Evolutionary conservation across 2,329 filamentous ascomycete genomes (phyloP).

Genomic region (Trichoderma atrobrunneum): DNA sequence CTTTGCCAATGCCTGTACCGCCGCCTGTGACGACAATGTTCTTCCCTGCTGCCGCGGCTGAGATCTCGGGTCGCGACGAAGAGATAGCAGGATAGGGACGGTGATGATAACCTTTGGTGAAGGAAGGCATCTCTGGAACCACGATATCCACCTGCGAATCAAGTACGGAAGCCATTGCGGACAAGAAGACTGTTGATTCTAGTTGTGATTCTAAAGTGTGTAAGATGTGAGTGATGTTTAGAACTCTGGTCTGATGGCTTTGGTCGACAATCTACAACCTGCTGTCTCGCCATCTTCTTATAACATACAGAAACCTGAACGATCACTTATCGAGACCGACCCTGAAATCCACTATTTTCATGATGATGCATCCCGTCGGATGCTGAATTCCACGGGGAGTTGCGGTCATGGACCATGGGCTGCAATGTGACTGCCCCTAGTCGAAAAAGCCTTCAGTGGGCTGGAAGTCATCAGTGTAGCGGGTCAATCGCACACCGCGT

Average conservation of each 20-base stretch:
- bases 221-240: background rate
- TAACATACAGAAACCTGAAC: background rate
- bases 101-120: background rate
- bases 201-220: background rate
- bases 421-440: background rate
- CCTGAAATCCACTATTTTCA: background rate
- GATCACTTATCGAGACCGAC: background rate
- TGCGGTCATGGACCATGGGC: background rate
- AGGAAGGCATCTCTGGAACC: background rate
- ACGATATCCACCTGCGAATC: background rate
- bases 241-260: background rate
- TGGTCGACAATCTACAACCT: background rate
- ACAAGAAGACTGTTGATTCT: background rate
- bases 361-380: background rate
- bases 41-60: background rate
- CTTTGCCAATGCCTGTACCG: background rate
- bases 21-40: background rate
- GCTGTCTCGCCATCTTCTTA: background rate
- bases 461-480: background rate
- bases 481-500: background rate
- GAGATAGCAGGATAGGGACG: background rate
- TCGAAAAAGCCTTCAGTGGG: background rate
- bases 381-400: background rate
- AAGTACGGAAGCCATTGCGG: background rate
- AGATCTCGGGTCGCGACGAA: background rate